Conservation (phyloP, 2,329 filamentous ascomycete genomes). For the Tolypocladium capitatum region DNA sequence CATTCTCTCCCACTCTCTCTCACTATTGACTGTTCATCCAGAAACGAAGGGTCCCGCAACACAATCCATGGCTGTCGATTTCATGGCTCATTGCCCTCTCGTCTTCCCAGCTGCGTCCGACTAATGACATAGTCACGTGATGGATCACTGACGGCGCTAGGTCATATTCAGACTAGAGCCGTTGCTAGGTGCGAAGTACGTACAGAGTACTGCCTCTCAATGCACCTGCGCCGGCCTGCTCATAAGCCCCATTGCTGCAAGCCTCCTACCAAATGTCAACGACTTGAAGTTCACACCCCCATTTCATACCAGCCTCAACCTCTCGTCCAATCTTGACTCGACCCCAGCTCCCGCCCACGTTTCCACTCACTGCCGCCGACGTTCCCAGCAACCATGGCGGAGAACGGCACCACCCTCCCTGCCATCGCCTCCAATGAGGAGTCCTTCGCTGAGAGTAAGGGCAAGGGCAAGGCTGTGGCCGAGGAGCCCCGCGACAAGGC, state of each 20-base stretch:
- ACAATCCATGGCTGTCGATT: not conserved
- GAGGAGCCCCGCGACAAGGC: conserved; percentile 42
- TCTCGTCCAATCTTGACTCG: conserved; percentile 1
- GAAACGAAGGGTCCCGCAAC: not conserved
- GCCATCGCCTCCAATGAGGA: conserved; percentile 27
- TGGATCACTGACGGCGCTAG: conserved; percentile 1
- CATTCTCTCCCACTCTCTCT: too few relatives aligned
- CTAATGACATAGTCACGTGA: too few relatives aligned
- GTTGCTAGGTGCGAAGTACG: too few relatives aligned
- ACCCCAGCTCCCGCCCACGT: not conserved
- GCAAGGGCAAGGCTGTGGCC: conserved; percentile 68
- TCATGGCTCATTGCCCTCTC: too few relatives aligned
- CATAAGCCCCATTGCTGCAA: conserved; percentile 14
- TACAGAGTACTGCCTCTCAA: too few relatives aligned
- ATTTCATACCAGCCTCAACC: conserved; percentile 8
- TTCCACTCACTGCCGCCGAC: not conserved
- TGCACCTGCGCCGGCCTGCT: conserved; percentile 11
- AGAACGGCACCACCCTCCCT: conserved; percentile 35
- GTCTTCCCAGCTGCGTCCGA: too few relatives aligned
- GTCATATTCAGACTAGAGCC: conserved; percentile 13
- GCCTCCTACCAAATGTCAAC: conserved; percentile 5
- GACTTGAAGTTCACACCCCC: conserved; percentile 12
- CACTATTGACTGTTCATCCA: not conserved
- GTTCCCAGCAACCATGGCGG: conserved; percentile 23
- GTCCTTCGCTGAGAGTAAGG: conserved; percentile 49